Evolutionary conservation across 345 rosid genomes (phyloP).

Genomic region (Murraya koenigii): DNA sequence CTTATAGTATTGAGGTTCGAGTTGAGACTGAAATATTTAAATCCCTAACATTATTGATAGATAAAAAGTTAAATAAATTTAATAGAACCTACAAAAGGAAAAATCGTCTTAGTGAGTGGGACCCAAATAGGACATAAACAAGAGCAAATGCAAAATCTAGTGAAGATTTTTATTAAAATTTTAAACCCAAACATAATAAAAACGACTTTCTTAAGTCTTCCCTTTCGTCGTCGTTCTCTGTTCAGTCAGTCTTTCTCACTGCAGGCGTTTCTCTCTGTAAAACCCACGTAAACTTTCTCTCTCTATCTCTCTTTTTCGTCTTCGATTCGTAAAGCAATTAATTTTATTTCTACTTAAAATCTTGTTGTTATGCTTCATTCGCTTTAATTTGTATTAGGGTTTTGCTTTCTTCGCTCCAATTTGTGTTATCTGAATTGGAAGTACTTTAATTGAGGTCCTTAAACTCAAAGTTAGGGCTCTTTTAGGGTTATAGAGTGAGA

Average conservation of each 20-base stretch:
- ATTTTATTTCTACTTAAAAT: neutral
- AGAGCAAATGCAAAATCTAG: too few relatives aligned
- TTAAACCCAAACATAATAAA: neutral
- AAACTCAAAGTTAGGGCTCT: neutral
- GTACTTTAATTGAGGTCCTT: neutral
- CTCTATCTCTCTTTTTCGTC: neutral
- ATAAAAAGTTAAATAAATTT: too few relatives aligned
- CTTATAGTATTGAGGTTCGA: too few relatives aligned
- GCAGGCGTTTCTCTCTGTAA: neutral
- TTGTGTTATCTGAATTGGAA: neutral
- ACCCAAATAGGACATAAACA: too few relatives aligned
- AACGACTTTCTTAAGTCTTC: neutral
- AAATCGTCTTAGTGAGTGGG: too few relatives aligned
- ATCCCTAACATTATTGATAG: too few relatives aligned
- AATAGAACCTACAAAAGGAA: too few relatives aligned
- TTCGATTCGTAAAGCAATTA: neutral
- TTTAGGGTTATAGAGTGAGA: neutral
- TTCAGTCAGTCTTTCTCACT: neutral
- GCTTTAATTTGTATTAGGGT: neutral
- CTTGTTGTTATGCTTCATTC: neutral
- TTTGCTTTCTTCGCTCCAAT: neutral
- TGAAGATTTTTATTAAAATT: neutral
- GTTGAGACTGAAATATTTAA: too few relatives aligned
- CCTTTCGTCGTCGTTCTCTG: neutral
- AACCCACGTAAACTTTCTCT: neutral